These are phyloP conservation scores for Chaetothyriales sp. DNA, from an alignment of 2,329 filamentous ascomycete genomes.

Conservation along the genomic window DNA sequence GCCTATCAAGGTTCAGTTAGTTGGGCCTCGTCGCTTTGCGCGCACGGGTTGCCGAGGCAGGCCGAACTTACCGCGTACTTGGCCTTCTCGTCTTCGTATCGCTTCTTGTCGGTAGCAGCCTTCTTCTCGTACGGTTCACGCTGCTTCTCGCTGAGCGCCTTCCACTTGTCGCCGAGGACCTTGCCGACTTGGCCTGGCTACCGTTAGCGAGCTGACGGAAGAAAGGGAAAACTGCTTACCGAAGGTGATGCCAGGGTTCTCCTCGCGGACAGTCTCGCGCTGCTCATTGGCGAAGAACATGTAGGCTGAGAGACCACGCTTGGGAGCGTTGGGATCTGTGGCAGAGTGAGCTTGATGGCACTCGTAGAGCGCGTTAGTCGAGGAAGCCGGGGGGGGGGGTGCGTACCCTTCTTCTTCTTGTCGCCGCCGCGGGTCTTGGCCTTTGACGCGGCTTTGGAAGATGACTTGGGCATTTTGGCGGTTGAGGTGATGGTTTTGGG, in stretches of 20 bases:
- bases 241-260: conserved; percentile 96
- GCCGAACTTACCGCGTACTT: conserved; percentile 58
- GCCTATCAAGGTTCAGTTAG: conserved; percentile 30
- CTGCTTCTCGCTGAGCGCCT: conserved; percentile 87
- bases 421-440: conserved; percentile 43
- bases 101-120: conserved; percentile 95
- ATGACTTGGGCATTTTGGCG: conserved; percentile 54
- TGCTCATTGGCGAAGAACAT: conserved; percentile 99
- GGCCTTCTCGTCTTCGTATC: conserved; percentile 96
- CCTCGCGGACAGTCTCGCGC: conserved; percentile 92
- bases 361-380: conserved; percentile 1
- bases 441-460: conserved; percentile 45
- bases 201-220: conserved; percentile 9
- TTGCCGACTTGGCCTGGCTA: conserved; percentile 79
- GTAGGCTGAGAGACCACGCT: conserved; percentile 98
- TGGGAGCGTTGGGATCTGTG: conserved; percentile 88
- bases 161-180: conserved; percentile 96
- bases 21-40: conserved; percentile 1
- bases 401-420: conserved; percentile 59
- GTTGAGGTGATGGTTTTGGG: conserved; percentile 3
- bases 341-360: conserved; percentile 10
- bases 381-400: background rate
- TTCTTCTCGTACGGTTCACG: conserved; percentile 90
- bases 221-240: conserved; percentile 41
- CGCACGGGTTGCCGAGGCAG: background rate